These are phyloP conservation scores for Hamigera avellanea DNA, from an alignment of 495 filamentous ascomycete genomes.

Conservation along the genomic window DNA sequence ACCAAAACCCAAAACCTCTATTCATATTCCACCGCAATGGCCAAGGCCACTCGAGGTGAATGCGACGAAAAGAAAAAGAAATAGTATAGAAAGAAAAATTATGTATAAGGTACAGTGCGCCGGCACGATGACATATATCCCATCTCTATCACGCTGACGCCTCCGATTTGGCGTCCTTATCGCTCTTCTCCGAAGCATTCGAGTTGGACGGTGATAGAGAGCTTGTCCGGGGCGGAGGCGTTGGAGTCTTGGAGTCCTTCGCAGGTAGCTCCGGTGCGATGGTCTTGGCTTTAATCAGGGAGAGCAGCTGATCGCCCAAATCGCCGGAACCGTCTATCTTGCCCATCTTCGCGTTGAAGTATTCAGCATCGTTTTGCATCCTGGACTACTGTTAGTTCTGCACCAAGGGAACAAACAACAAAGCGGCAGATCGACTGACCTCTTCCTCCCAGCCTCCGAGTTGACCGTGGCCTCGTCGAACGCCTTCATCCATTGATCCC, in stretches of 20 bases:
- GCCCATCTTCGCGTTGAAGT: constrained; percentile 59
- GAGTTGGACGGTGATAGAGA: background rate
- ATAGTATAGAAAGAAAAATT: no score
- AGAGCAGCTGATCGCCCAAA: constrained; percentile 53
- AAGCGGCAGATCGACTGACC: constrained; percentile 41
- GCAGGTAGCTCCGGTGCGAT: constrained; percentile 11
- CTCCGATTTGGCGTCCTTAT: no score
- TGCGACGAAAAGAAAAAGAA: no score
- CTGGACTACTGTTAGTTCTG: constrained; percentile 26
- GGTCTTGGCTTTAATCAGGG: constrained; percentile 53
- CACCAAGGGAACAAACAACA: background rate
- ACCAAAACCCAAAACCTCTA: no score
- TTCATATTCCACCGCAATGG: no score
- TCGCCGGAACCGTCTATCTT: constrained; percentile 74
- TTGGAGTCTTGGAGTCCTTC: background rate
- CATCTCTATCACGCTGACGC: no score
- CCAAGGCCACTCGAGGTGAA: no score
- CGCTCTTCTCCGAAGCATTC: background rate
- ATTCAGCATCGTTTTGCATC: constrained; percentile 68
- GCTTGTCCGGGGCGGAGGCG: background rate
- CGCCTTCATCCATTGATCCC: constrained; percentile 67
- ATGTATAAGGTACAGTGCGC: no score
- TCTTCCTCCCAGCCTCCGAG: constrained; percentile 55
- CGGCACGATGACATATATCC: no score
- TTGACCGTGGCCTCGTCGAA: constrained; percentile 55